Evolutionary conservation across 805 yeast species (phyloP).

Genomic region (Deakozyma indianensis): DNA sequence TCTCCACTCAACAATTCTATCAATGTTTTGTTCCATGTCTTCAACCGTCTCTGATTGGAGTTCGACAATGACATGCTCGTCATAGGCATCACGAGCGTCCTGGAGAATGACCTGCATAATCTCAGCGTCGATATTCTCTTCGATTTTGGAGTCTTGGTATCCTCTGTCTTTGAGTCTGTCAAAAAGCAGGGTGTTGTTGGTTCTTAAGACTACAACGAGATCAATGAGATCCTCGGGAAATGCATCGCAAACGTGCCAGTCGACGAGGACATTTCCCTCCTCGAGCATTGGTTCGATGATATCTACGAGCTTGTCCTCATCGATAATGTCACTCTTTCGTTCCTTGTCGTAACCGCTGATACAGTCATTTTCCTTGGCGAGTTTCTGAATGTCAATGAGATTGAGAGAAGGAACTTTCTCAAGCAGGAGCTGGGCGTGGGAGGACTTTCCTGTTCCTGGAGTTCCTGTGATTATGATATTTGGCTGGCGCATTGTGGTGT

Average conservation of each 20-base stretch:
- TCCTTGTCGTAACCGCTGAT: constrained; percentile 76
- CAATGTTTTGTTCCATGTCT: constrained; percentile 71
- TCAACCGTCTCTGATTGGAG: constrained; percentile 58
- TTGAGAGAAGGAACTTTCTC: constrained; percentile 35
- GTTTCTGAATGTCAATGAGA: constrained; percentile 58
- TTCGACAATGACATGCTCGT: constrained; percentile 68
- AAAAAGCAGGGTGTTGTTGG: constrained; percentile 55
- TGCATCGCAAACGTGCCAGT: constrained; percentile 96
- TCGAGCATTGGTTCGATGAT: constrained; percentile 62
- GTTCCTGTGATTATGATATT: constrained; percentile 91
- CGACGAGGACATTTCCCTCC: constrained; percentile 79
- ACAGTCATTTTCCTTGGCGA: constrained; percentile 65
- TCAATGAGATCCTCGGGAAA: constrained; percentile 91
- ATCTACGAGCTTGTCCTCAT: constrained; percentile 80
- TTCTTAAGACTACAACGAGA: constrained; percentile 74
- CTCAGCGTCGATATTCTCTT: constrained; percentile 90
- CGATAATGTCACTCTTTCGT: constrained; percentile 77
- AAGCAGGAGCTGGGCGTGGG: constrained; percentile 50
- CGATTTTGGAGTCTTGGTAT: constrained; percentile 67
- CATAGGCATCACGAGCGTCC: constrained; percentile 78
- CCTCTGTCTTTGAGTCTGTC: constrained; percentile 67
- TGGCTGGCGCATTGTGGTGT: constrained; percentile 22
- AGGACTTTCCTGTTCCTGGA: constrained; percentile 80
- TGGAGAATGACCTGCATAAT: constrained; percentile 84
- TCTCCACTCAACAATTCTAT: constrained; percentile 61